phyloP scores from a whole-genome alignment of 805 yeast genomes.

The Saccharomycopsis sp. region DNA sequence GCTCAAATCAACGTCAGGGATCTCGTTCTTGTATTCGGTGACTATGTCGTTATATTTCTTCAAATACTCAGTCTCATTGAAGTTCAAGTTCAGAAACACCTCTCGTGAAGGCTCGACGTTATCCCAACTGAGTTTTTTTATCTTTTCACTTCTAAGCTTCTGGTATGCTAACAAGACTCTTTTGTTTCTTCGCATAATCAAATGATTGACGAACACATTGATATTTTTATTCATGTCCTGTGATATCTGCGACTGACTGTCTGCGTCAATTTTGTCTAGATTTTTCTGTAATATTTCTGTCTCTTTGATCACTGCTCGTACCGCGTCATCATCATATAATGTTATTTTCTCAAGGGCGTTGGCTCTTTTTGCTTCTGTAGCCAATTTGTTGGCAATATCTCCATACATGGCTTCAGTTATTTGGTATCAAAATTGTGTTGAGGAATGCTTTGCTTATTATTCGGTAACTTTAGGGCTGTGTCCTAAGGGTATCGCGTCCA shows the following conservation, averaged over 20 bases:
- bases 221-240: slow-evolving; percentile 21
- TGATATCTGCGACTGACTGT: slow-evolving; percentile 22
- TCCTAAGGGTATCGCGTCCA: background rate
- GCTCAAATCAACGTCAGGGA: slow-evolving; percentile 77
- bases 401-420: slow-evolving; percentile 61
- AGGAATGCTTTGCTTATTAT: too few relatives aligned
- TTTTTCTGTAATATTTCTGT: slow-evolving; percentile 54
- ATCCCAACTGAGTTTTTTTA: slow-evolving; percentile 69
- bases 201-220: slow-evolving; percentile 52
- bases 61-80: slow-evolving; percentile 73
- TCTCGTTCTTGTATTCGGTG: slow-evolving; percentile 68
- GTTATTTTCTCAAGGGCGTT: slow-evolving; percentile 60
- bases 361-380: slow-evolving; percentile 78
- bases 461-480: background rate
- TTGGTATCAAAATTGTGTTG: background rate
- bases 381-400: slow-evolving; percentile 75
- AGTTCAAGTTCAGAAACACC: slow-evolving; percentile 50
- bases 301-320: slow-evolving; percentile 67
- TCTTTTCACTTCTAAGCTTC: slow-evolving; percentile 55
- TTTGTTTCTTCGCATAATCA: slow-evolving; percentile 83
- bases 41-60: slow-evolving; percentile 64
- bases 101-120: slow-evolving; percentile 42
- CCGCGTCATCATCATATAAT: slow-evolving; percentile 62
- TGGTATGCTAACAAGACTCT: slow-evolving; percentile 85
- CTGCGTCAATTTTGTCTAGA: slow-evolving; percentile 35